Base-by-base conservation (phyloP, 306 rosid species). In the Prunus mume region DNA sequence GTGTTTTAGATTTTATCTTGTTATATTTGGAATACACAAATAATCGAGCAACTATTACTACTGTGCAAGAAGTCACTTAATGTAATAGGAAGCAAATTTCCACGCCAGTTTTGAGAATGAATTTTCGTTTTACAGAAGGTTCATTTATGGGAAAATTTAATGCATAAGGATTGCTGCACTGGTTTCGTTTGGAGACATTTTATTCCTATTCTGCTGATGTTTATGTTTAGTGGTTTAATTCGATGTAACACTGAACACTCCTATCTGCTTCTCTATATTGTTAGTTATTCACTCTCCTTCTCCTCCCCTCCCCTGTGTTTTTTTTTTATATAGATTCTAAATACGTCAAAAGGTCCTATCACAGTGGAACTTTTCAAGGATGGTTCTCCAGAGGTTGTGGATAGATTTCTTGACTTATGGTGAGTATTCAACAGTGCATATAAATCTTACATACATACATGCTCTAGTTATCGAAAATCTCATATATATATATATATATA, bases 361-460 rank as follows among this genome's bases (percentile, higher is more conserved):
- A 76, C 81, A 41, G 85, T 89, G 78, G 89, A 89, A 83, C 89
- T 95, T 65, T 62, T 79, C 89, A 95, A 95, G 90, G 97, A 95
- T 7, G 91, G 87, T 70, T 87, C 97, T 80, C 97, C 98, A 50
- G 98, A 95, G 84, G 97, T 87, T 74, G 98, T 95, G 80, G 98
- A 95, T 78, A 95, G 92, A 86, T 95, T 95, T 89, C 89, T 92
- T 69, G 97, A 95, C 87, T 87, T 92, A 76, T 90, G 98, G 98
- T 95, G 79, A 89, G 98, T 89, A 69, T 62, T 68, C 6, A 17
- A 30, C 15, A 62, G 1, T 38, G 62, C 34, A 3, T 38, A 27
- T 43, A 38, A 6, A 28, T 28, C 55, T 46, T 65, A 28, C 24
- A 19, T 43, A 0, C 12, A 51, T 51, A 57, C 22, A 15, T 73